These are phyloP conservation scores for Sarocladium kiliense DNA, from an alignment of 2,329 filamentous ascomycete species.

Conservation along the genomic window DNA sequence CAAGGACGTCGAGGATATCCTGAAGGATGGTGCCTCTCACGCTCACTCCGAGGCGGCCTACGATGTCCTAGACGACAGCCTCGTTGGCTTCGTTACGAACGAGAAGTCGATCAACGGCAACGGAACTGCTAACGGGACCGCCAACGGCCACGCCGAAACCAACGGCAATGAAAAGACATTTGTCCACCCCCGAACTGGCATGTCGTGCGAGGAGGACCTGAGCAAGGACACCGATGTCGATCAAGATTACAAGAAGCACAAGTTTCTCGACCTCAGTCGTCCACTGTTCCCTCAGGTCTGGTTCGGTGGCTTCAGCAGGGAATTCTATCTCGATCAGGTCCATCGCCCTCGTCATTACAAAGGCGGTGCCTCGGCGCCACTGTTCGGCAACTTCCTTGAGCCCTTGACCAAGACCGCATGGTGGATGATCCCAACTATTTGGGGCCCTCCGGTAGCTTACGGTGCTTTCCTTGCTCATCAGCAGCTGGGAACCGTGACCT, in stretches of 20 bases:
- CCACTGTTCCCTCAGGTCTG: conserved; percentile 87
- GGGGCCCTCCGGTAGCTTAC: conserved; percentile 76
- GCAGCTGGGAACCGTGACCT: conserved; percentile 49
- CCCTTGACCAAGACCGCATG: conserved; percentile 92
- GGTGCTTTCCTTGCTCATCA: conserved; percentile 61
- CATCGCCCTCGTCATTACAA: conserved; percentile 95
- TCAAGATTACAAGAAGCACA: conserved; percentile 80
- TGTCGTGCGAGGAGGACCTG: conserved; percentile 84
- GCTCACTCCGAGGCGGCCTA: conserved; percentile 89
- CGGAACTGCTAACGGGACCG: conserved; percentile 12
- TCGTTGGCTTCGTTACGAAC: conserved; percentile 73
- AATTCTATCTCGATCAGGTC: conserved; percentile 96
- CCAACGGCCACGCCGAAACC: conserved; percentile 16
- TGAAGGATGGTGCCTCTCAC: conserved; percentile 80
- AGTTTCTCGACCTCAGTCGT: conserved; percentile 84
- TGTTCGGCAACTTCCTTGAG: conserved; percentile 98
- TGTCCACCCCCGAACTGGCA: conserved; percentile 67
- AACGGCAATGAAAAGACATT: conserved; percentile 26
- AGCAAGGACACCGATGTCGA: conserved; percentile 74
- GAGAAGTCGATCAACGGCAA: conserved; percentile 41
- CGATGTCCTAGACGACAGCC: conserved; percentile 82
- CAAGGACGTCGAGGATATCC: conserved; percentile 75
- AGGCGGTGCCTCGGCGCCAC: conserved; percentile 82
- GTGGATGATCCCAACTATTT: conserved; percentile 81
- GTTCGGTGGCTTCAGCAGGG: conserved; percentile 80